These are phyloP conservation scores for Kalmusia sp. DNA, from an alignment of 2,329 filamentous ascomycete genomes.

Conservation along the genomic window DNA sequence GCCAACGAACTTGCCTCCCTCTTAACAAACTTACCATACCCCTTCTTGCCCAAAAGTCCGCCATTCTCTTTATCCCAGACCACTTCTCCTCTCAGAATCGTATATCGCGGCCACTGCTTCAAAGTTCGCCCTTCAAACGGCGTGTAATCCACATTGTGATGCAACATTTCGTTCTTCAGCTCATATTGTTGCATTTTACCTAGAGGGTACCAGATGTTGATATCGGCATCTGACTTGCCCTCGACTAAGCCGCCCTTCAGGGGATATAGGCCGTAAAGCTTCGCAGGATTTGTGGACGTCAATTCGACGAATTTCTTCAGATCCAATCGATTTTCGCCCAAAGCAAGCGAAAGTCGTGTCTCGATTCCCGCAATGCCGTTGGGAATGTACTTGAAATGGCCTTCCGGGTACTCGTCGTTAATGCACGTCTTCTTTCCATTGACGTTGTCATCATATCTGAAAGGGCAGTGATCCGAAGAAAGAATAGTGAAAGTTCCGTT, in stretches of 20 bases:
- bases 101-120: constrained; percentile 68
- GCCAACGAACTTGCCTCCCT: constrained; percentile 50
- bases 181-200: constrained; percentile 51
- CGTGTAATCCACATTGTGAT: constrained; percentile 69
- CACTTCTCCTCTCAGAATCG: constrained; percentile 64
- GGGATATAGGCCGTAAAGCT: constrained; percentile 64
- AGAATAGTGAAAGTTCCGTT: constrained; percentile 63
- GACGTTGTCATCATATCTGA: constrained; percentile 55
- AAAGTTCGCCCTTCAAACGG: constrained; percentile 66
- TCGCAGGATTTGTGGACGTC: constrained; percentile 62
- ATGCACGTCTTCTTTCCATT: constrained; percentile 57
- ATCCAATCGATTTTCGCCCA: constrained; percentile 50
- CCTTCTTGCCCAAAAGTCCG: constrained; percentile 57
- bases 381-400: constrained; percentile 63
- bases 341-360: constrained; percentile 59
- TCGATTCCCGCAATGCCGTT: constrained; percentile 67
- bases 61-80: constrained; percentile 65
- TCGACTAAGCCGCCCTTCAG: constrained; percentile 59
- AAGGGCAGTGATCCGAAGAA: constrained; percentile 57
- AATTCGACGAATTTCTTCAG: constrained; percentile 62
- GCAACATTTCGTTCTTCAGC: constrained; percentile 61
- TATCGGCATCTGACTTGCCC: constrained; percentile 61
- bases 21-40: constrained; percentile 59
- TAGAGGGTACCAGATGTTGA: constrained; percentile 59
- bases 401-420: constrained; percentile 51